Base-by-base conservation (phyloP, 495 filamentous ascomycete genomes). In the Aspergillus mulundensis region DNA sequence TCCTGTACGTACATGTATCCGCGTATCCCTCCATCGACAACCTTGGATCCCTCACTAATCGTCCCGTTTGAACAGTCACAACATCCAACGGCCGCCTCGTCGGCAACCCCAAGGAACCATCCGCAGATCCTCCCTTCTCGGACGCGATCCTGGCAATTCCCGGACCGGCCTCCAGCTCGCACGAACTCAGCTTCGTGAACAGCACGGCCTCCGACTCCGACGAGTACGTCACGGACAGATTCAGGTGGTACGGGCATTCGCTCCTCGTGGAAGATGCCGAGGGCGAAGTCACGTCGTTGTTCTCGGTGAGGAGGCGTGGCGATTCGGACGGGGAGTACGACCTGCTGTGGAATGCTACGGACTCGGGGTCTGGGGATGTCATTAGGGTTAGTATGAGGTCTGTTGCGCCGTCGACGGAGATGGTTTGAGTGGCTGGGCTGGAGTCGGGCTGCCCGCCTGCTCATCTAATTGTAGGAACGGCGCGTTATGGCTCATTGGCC, bases 161-260 rank as follows among this genome's bases (percentile, higher is more conserved):
- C 12, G 40, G 16, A 6, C 12, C 32, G 12, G 32, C 2, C 8
- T 36, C 32, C 2, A 11, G 8, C 12, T 36, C 12, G 32, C 32
- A 14, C 32, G 32, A 36, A 10, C 5, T 36, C 7, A 10, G 32
- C 6, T 36, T 36, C 12, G 32, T 15, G 5, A 36, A 36, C 12
- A 15, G 32, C 32, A 36, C 32, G 8, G 11, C 2, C 32, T 7
- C 32, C 4, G 32, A 10, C 32, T 36, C 32, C 32, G 8, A 10
- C 32, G 12, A 14, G 12, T 15, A 14, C 32, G 32, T 42, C 7
- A 59, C 54, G 5, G 61, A 57, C 1, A 66, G 59, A 0, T 73
- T 75, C 41, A 23, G 61, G 36, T 73, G 71, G 57, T 75, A 75
- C 41, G 71, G 70, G 0, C 55, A 67, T 15, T 64, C 60, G 24